These are phyloP conservation scores for Chimonanthus salicifolius DNA, from an alignment of 164 flowering plant species.

Conservation along the genomic window DNA sequence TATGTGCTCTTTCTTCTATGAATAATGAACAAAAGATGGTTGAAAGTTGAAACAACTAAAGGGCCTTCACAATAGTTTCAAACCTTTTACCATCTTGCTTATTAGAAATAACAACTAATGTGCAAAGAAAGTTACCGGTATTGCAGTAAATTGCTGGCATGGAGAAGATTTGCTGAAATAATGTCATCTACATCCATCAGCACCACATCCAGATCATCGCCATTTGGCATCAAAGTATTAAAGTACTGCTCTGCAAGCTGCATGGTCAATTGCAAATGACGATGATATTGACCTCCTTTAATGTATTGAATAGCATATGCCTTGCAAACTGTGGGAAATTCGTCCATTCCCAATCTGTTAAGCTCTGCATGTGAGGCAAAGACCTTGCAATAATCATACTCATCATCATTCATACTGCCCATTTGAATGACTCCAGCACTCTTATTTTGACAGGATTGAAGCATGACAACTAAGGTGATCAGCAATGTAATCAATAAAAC, in stretches of 20 bases:
- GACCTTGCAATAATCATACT: slow-evolving; percentile 36
- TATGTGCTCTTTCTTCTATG: no score
- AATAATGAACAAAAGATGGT: no score
- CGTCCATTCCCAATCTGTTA: slow-evolving; percentile 31
- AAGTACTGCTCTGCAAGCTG: slow-evolving; percentile 33
- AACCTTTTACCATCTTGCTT: no score
- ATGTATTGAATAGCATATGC: slow-evolving; percentile 28
- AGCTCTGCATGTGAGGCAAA: slow-evolving; percentile 42
- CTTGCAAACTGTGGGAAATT: slow-evolving; percentile 45
- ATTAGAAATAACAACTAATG: background rate
- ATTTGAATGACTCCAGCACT: slow-evolving; percentile 38
- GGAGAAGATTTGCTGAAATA: slow-evolving; percentile 18
- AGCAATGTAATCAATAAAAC: slow-evolving; percentile 41
- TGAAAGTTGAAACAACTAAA: no score
- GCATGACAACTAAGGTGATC: slow-evolving; percentile 46
- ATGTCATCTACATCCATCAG: slow-evolving; percentile 58
- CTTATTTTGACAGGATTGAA: slow-evolving; percentile 48
- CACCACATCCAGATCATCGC: slow-evolving; percentile 43
- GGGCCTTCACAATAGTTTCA: no score
- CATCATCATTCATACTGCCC: slow-evolving; percentile 12
- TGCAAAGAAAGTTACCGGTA: slow-evolving; percentile 25
- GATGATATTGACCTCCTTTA: slow-evolving; percentile 37
- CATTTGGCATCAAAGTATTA: slow-evolving; percentile 21
- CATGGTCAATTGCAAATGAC: slow-evolving; percentile 33
- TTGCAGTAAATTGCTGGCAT: slow-evolving; percentile 6